Percentiles rank a stretch among this genome's conserved stretches.
Evolutionary conservation across 2,329 filamentous ascomycete genomes (phyloP).

Genomic region (Diaporthe sp.): DNA sequence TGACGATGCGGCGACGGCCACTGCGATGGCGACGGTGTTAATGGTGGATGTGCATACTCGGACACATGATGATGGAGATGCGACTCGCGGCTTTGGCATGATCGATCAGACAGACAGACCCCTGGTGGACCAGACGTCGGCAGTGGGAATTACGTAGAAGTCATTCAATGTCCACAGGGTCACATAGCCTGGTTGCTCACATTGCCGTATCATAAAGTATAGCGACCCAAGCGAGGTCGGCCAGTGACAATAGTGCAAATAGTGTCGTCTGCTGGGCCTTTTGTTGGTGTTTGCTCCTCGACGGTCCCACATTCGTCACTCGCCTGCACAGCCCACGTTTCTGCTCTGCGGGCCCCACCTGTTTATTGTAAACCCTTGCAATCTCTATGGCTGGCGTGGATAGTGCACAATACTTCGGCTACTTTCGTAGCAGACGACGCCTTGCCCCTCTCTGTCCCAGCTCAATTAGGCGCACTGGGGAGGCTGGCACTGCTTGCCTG

Average conservation of each 20-base stretch:
- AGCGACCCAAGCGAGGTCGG: constrained; percentile 22
- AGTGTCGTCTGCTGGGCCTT: background rate
- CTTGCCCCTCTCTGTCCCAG: constrained; percentile 17
- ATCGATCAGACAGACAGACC: background rate
- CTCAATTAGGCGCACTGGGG: constrained; percentile 21
- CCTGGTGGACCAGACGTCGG: background rate
- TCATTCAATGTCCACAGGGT: background rate
- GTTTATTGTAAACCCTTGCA: constrained; percentile 21
- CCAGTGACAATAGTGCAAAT: constrained; percentile 29
- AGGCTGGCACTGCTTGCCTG: constrained; percentile 21
- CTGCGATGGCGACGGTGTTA: background rate
- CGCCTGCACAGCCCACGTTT: constrained; percentile 21
- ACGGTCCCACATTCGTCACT: constrained; percentile 12
- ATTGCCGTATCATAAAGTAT: background rate
- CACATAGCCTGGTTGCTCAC: background rate
- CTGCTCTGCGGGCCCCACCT: constrained; percentile 21
- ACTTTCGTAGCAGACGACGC: constrained; percentile 5
- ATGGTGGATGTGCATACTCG: background rate
- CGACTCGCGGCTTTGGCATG: background rate
- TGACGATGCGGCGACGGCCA: background rate
- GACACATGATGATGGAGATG: background rate
- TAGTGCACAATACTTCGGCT: background rate
- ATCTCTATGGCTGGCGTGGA: constrained; percentile 15
- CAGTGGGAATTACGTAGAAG: background rate
- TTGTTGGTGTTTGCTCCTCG: constrained; percentile 7